Percentiles rank a stretch among this genome's conserved stretches.
phyloP scores from a whole-genome alignment of 163 green algal species.

The Chlorella variabilis region DNA sequence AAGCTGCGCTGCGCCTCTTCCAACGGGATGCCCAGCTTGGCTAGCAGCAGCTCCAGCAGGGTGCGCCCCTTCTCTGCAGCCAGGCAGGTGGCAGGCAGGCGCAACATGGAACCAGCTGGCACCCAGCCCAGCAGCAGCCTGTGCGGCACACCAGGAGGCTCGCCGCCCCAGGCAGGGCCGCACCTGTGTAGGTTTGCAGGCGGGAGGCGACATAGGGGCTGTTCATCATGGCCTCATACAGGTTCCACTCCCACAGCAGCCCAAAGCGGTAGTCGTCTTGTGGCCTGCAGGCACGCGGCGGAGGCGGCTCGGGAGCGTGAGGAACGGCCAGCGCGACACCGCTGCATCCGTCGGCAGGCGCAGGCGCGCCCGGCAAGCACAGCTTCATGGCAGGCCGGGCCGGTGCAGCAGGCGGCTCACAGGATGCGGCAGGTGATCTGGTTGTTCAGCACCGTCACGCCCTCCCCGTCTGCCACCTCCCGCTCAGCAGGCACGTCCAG shows the following conservation, averaged over 20 bases:
- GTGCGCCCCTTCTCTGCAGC: constrained; percentile 49
- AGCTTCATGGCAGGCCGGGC: too few relatives aligned
- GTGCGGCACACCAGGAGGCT: too few relatives aligned
- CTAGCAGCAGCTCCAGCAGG: constrained; percentile 59
- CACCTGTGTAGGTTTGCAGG: constrained; percentile 75
- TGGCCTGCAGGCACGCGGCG: constrained; percentile 41
- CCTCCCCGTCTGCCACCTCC: constrained; percentile 33
- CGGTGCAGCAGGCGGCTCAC: too few relatives aligned
- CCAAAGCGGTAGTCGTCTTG: constrained; percentile 73
- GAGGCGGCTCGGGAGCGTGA: neutral
- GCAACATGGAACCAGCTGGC: neutral
- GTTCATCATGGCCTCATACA: constrained; percentile 85
- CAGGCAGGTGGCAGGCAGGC: neutral
- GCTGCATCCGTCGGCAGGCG: too few relatives aligned
- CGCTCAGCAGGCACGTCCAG: constrained; percentile 45
- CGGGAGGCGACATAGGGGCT: constrained; percentile 75
- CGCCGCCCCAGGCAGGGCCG: neutral
- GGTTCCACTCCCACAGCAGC: constrained; percentile 85
- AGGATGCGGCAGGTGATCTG: constrained; percentile 44
- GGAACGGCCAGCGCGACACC: neutral
- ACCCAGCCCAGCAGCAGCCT: too few relatives aligned
- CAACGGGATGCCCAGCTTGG: constrained; percentile 58
- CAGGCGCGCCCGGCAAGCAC: too few relatives aligned
- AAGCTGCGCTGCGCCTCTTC: constrained; percentile 48
- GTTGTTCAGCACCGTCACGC: constrained; percentile 33